These are phyloP conservation scores for Prunus yedoensis DNA, from an alignment of 331 rosid species.

Conservation along the genomic window DNA sequence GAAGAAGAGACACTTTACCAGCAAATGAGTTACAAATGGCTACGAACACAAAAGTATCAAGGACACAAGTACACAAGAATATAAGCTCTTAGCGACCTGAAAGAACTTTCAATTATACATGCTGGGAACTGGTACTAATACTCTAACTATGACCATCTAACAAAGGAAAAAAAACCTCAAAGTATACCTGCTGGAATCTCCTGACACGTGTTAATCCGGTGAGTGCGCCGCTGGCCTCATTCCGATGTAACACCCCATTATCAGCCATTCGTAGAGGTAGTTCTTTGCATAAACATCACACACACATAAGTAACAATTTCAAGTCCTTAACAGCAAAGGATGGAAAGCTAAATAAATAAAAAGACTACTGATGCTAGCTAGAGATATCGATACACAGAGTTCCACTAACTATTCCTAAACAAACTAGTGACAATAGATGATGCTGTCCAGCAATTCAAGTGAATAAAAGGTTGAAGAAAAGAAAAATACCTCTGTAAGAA, in stretches of 20 bases:
- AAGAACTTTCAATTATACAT: no score
- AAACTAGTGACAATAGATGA: no score
- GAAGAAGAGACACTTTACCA: neutral
- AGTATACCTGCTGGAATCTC: slow-evolving; percentile 85
- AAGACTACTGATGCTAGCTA: no score
- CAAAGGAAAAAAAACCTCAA: no score
- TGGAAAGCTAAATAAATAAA: neutral
- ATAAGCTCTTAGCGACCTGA: no score
- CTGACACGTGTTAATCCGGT: slow-evolving; percentile 96
- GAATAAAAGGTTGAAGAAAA: neutral
- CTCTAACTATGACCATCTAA: no score
- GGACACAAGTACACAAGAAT: no score
- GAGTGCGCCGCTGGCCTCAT: slow-evolving; percentile 98
- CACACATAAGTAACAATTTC: neutral
- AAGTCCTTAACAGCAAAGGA: neutral
- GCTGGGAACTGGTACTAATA: no score
- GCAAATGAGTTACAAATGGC: no score
- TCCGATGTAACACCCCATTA: slow-evolving; percentile 94
- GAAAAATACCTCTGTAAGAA: slow-evolving; percentile 78
- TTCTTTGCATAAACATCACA: slow-evolving; percentile 39
- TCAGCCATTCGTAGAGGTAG: slow-evolving; percentile 98
- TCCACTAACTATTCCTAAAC: neutral
- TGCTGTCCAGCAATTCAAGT: neutral
- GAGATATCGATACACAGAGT: no score
- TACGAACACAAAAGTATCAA: no score